phyloP scores from a whole-genome alignment of 139 green algal species.

The Micromonas commoda region DNA sequence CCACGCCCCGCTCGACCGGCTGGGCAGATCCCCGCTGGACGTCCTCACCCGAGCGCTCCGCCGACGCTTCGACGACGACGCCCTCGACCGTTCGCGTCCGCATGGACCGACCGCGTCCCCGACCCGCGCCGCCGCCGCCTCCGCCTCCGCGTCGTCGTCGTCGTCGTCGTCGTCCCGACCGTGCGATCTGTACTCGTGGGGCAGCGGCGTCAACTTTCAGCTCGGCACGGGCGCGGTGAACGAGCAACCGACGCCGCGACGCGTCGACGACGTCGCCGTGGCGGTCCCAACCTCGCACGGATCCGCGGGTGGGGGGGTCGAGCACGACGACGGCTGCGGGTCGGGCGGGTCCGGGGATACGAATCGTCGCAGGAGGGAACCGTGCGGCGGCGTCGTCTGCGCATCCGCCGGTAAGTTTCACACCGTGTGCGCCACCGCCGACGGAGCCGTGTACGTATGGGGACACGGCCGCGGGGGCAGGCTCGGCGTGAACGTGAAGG shows the following conservation, averaged over 20 bases:
- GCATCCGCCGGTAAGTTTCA: slow-evolving; percentile 83
- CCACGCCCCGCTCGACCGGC: background rate
- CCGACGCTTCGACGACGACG: no score
- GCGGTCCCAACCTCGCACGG: no score
- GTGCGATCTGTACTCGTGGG: slow-evolving; percentile 70
- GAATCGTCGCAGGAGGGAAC: no score
- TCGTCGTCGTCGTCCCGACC: background rate
- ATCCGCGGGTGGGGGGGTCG: no score
- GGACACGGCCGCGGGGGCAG: slow-evolving; percentile 76
- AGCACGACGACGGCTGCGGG: background rate
- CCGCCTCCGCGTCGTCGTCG: background rate
- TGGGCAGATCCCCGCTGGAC: background rate
- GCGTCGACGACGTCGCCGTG: background rate
- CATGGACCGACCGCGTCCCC: no score
- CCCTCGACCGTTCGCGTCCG: no score
- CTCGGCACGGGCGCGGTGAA: slow-evolving; percentile 75
- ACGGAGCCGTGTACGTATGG: slow-evolving; percentile 74
- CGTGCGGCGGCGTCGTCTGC: slow-evolving; percentile 31
- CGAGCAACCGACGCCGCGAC: slow-evolving; percentile 43
- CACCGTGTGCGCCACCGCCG: slow-evolving; percentile 55
- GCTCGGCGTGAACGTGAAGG: slow-evolving; percentile 73
- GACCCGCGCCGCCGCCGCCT: no score
- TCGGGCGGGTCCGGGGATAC: no score
- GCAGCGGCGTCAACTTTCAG: slow-evolving; percentile 85
- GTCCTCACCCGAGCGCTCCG: background rate